A percentile compares a stretch with the other conserved stretches of the same genome.
phyloP scores from a whole-genome alignment of 371 early-diverging fungal species.

The Nematocida sp. region DNA sequence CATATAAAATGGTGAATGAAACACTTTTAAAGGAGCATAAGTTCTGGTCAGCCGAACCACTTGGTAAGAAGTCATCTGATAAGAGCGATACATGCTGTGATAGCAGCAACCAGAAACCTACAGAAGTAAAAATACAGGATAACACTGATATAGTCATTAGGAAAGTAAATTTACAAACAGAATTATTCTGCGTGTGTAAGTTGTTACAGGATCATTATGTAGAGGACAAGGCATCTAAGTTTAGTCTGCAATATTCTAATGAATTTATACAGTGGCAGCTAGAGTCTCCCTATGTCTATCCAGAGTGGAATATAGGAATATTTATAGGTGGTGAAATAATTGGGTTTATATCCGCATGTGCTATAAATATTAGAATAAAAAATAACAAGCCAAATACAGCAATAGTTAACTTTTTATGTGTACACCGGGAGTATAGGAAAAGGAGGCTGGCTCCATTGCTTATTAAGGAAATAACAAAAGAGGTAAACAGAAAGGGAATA shows the following conservation, averaged over 20 bases:
- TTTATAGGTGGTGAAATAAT: constrained; percentile 43
- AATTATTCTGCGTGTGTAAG: constrained; percentile 35
- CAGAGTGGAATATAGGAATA: constrained; percentile 64
- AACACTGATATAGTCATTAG: constrained; percentile 28
- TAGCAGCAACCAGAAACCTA: constrained; percentile 24
- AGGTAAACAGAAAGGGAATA: constrained; percentile 82
- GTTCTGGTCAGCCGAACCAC: constrained; percentile 69
- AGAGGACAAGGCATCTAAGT: constrained; percentile 50
- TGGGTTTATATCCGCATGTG: constrained; percentile 69
- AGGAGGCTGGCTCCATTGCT: constrained; percentile 93
- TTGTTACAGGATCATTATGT: constrained; percentile 67
- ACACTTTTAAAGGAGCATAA: constrained; percentile 28
- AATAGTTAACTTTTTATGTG: constrained; percentile 92
- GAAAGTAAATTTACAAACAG: constrained; percentile 23
- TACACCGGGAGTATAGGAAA: constrained; percentile 85
- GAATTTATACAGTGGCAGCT: constrained; percentile 64
- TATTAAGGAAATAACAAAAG: constrained; percentile 92
- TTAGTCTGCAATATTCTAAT: constrained; percentile 62
- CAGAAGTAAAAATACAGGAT: neutral
- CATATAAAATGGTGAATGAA: constrained; percentile 26
- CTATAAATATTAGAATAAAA: constrained; percentile 52
- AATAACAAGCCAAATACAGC: constrained; percentile 38
- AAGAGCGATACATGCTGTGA: neutral
- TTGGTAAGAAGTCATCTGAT: constrained; percentile 43
- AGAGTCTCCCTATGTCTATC: constrained; percentile 20